These are phyloP conservation scores for Eustoma russellianum DNA, from an alignment of 257 asterid genomes.

Conservation along the genomic window DNA sequence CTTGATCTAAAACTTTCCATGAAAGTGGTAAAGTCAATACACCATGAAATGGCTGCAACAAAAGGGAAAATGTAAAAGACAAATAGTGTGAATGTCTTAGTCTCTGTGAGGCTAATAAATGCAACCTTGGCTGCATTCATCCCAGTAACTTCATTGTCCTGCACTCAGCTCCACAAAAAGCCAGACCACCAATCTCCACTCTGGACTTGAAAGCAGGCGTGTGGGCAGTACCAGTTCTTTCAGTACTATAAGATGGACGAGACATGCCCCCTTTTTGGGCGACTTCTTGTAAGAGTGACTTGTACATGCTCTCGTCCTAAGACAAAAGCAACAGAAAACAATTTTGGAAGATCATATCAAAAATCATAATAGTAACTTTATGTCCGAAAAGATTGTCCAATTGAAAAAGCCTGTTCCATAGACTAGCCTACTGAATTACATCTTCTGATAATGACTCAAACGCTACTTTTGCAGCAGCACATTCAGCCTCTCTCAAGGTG, in stretches of 20 bases:
- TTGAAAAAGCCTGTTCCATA: slow-evolving; percentile 1
- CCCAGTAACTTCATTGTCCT: slow-evolving; percentile 71
- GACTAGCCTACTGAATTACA: slow-evolving; percentile 52
- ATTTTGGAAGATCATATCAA: background rate
- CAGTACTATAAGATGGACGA: slow-evolving; percentile 47
- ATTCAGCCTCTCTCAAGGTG: slow-evolving; percentile 77
- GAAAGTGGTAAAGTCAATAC: too few relatives aligned
- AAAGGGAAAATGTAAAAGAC: too few relatives aligned
- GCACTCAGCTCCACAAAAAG: slow-evolving; percentile 48
- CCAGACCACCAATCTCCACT: too few relatives aligned
- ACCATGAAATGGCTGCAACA: too few relatives aligned
- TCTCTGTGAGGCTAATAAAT: slow-evolving; percentile 25
- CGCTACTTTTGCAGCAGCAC: slow-evolving; percentile 78
- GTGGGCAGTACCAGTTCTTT: slow-evolving; percentile 40
- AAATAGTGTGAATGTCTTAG: too few relatives aligned
- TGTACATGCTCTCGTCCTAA: slow-evolving; percentile 60
- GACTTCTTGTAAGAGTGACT: slow-evolving; percentile 57
- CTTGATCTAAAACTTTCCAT: too few relatives aligned
- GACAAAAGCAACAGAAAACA: slow-evolving; percentile 4
- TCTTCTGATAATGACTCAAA: slow-evolving; percentile 38
- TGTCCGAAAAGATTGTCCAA: background rate
- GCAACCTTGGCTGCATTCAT: slow-evolving; percentile 77
- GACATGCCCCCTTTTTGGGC: slow-evolving; percentile 42
- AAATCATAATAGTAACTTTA: background rate
- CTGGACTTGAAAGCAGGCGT: slow-evolving; percentile 25